phyloP scores from a whole-genome alignment of 2,329 filamentous ascomycete species.

The Pseudocercospora cruenta region DNA sequence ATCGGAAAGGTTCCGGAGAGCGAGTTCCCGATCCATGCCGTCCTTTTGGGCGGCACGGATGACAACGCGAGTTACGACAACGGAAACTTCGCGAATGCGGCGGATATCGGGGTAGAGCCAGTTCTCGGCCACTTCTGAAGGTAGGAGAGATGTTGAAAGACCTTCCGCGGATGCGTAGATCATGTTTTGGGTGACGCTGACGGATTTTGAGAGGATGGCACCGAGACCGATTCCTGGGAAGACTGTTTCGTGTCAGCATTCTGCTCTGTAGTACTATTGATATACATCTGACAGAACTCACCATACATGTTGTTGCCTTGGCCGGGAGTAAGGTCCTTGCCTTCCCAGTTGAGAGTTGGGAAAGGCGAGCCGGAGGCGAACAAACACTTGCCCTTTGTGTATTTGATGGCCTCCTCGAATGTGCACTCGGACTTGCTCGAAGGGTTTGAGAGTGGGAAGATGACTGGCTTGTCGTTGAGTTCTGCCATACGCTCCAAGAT shows the following conservation, averaged over 20 bases:
- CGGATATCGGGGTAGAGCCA: constrained; percentile 87
- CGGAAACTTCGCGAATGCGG: constrained; percentile 86
- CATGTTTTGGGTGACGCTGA: constrained; percentile 89
- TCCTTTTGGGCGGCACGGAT: constrained; percentile 88
- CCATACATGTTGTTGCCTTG: constrained; percentile 72
- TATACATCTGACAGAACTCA: neutral
- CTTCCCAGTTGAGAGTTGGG: constrained; percentile 60
- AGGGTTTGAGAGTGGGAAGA: constrained; percentile 94
- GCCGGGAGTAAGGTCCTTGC: constrained; percentile 53
- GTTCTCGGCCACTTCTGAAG: constrained; percentile 78
- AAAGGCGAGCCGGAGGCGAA: constrained; percentile 97
- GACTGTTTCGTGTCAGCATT: constrained; percentile 45
- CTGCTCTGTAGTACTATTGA: neutral
- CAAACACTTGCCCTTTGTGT: constrained; percentile 81
- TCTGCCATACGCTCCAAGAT: constrained; percentile 67
- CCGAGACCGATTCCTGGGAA: constrained; percentile 96
- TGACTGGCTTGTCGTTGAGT: constrained; percentile 70
- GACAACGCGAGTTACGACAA: constrained; percentile 84
- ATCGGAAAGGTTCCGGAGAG: constrained; percentile 69
- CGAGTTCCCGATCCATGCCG: constrained; percentile 58
- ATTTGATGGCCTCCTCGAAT: constrained; percentile 86
- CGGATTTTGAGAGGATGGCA: constrained; percentile 86
- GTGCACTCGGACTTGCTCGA: constrained; percentile 97
- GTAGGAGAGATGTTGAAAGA: constrained; percentile 75
- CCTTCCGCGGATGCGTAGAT: constrained; percentile 90